phyloP scores from a whole-genome alignment of 2,329 filamentous ascomycete species.

The Beauveria sp. region DNA sequence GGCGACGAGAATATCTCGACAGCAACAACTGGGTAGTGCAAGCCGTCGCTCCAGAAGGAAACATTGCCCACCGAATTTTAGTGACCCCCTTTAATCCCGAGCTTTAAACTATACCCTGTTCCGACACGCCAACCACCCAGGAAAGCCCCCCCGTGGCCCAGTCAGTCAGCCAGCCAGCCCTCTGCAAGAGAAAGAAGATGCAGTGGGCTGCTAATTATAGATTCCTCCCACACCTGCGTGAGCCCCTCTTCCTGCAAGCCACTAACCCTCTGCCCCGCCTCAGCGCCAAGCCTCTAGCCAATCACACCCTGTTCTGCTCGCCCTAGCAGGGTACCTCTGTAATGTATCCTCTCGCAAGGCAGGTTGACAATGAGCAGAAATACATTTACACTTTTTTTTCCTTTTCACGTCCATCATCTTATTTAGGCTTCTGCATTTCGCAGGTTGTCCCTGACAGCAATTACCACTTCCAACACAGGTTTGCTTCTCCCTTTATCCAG shows the following conservation, averaged over 20 bases:
- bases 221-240: background rate
- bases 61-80: no score
- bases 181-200: background rate
- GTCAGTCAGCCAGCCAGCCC: background rate
- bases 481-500: background rate
- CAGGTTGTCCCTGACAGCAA: background rate
- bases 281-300: conserved; percentile 1
- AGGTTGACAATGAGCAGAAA: background rate
- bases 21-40: background rate
- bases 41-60: background rate
- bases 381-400: background rate
- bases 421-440: no score
- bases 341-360: background rate
- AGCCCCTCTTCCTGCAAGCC: conserved; percentile 5
- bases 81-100: no score
- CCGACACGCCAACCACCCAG: background rate
- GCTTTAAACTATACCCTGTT: background rate
- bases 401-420: background rate
- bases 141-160: background rate
- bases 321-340: background rate
- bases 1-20: background rate
- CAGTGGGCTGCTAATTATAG: conserved; percentile 1
- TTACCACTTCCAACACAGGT: background rate
- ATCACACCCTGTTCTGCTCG: background rate
- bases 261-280: background rate